phyloP scores from a whole-genome alignment of 257 asterid species.

The Craterostigma plantagineum region DNA sequence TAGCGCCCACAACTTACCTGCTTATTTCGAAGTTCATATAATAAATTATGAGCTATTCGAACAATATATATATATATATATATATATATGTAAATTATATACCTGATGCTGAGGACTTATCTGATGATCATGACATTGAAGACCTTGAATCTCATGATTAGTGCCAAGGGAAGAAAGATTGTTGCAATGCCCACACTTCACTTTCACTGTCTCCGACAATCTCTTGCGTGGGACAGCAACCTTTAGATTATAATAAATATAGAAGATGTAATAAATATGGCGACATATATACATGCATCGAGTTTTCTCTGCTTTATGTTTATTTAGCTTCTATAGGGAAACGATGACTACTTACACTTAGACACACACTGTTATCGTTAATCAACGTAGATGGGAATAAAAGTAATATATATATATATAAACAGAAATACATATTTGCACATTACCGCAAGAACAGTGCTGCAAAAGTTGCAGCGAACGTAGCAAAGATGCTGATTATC shows the following conservation, averaged over 20 bases:
- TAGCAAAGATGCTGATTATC: slow-evolving; percentile 57
- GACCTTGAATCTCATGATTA: slow-evolving; percentile 31
- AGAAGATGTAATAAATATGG: too few species aligned
- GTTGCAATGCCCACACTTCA: slow-evolving; percentile 96
- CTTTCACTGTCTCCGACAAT: slow-evolving; percentile 87
- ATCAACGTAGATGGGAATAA: too few species aligned
- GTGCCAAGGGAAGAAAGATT: slow-evolving; percentile 72
- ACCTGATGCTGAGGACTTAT: too few species aligned
- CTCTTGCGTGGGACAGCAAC: slow-evolving; percentile 92
- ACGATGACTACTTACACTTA: too few species aligned
- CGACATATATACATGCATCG: background rate
- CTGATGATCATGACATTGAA: slow-evolving; percentile 51
- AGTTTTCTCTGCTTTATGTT: background rate
- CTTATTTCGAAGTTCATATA: background rate
- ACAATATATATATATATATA: background rate
- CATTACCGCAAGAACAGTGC: slow-evolving; percentile 87
- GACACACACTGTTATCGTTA: too few species aligned
- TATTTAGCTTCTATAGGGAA: too few species aligned
- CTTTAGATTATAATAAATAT: slow-evolving; percentile 11
- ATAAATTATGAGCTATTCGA: background rate
- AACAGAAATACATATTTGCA: too few species aligned
- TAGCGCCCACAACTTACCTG: background rate
- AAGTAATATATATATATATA: too few species aligned
- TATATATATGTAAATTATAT: slow-evolving; percentile 6
- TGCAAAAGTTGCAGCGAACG: slow-evolving; percentile 90